Conservation (phyloP, 352 stramenopile species). For the Sclerospora graminicola region DNA sequence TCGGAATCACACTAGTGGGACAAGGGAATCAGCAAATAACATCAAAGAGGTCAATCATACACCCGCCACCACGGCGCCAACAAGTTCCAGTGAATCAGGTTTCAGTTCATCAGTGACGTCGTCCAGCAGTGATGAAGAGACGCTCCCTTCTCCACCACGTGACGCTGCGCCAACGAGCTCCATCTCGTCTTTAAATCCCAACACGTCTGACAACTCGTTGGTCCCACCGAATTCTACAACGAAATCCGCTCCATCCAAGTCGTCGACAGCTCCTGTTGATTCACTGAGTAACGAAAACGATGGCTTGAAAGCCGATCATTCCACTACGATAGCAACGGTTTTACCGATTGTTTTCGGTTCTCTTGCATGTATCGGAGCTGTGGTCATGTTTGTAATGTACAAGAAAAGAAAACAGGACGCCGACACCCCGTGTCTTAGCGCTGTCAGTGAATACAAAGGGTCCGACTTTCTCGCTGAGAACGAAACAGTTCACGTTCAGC, state of each 20-base stretch:
- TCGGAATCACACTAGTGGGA: background rate
- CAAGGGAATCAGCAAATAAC: background rate
- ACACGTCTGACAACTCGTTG: slow-evolving; percentile 2
- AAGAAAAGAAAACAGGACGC: slow-evolving; percentile 19
- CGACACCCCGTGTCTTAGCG: slow-evolving; percentile 1
- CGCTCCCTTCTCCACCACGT: slow-evolving; percentile 1
- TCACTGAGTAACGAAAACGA: slow-evolving; percentile 8
- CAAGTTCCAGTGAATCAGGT: background rate
- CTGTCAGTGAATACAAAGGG: slow-evolving; percentile 22
- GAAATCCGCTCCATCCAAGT: slow-evolving; percentile 7
- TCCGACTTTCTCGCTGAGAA: slow-evolving; percentile 20
- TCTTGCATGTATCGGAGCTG: slow-evolving; percentile 25
- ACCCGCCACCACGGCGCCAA: too few relatives aligned
- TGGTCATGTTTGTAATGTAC: slow-evolving; percentile 34
- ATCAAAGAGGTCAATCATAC: too few relatives aligned
- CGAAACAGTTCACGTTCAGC: slow-evolving; percentile 6
- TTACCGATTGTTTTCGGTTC: slow-evolving; percentile 18
- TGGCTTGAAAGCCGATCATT: background rate
- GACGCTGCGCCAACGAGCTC: slow-evolving; percentile 9
- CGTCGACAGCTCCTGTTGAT: slow-evolving; percentile 8
- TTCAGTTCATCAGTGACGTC: too few relatives aligned
- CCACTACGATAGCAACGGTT: slow-evolving; percentile 3
- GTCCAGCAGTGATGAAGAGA: slow-evolving; percentile 4
- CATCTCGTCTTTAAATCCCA: background rate
- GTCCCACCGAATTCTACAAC: slow-evolving; percentile 1